Conservation (phyloP, 1,139 yeast species). For the Taphrina flavorubra region DNA sequence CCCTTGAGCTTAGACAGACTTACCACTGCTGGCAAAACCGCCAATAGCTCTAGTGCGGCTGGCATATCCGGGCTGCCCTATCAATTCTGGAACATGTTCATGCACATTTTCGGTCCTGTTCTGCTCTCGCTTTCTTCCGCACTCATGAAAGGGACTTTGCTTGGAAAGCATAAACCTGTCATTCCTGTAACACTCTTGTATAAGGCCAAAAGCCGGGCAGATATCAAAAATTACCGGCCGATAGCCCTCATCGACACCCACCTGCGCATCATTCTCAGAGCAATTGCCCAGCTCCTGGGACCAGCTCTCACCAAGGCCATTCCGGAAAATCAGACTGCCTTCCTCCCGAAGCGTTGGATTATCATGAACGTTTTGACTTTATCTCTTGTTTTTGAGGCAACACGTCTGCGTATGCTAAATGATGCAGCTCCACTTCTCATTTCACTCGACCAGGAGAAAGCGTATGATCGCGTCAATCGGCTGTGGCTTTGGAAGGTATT, state of each 20-base stretch:
- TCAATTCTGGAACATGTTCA: not conserved
- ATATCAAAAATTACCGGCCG: not conserved
- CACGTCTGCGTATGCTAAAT: not conserved
- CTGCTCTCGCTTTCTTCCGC: not conserved
- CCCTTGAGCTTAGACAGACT: no score
- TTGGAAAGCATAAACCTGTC: not conserved
- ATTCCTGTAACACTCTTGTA: not conserved
- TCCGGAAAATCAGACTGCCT: constrained; percentile 1
- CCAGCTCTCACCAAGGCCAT: not conserved
- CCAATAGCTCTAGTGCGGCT: not conserved
- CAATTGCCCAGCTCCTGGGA: not conserved
- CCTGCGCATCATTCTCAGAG: not conserved
- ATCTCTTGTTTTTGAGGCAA: not conserved
- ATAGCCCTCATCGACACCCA: not conserved
- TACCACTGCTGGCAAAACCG: no score
- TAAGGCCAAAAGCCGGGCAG: not conserved
- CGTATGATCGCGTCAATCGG: constrained; percentile 4
- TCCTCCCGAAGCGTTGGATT: not conserved
- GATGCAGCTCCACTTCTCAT: not conserved
- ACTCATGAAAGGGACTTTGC: not conserved
- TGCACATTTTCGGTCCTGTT: not conserved
- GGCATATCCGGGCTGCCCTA: constrained; percentile 10
- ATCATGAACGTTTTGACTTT: constrained; percentile 1
- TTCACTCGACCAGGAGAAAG: constrained; percentile 7
- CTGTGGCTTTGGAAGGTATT: not conserved